Conservation (phyloP, 176 grass and related monocot genomes). For the Ensete glaucum region DNA sequence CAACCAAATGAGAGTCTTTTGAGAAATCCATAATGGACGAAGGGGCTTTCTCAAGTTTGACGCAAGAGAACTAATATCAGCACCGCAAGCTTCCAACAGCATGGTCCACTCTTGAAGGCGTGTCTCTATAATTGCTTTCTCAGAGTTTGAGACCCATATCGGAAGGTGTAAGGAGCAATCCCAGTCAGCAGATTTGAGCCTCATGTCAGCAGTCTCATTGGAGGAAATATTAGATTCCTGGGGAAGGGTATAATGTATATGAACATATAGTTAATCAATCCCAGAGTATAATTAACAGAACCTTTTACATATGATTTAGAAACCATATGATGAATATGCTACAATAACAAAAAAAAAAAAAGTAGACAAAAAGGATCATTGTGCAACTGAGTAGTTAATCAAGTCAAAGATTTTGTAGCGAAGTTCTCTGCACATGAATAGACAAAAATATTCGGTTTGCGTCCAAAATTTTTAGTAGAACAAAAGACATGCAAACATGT, state of each 20-base stretch:
- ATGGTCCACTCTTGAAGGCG: conserved; percentile 52
- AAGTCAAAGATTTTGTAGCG: neutral
- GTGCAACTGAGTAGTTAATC: neutral
- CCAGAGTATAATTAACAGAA: neutral
- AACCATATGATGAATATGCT: neutral
- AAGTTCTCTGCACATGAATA: too few relatives aligned
- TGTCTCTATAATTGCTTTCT: conserved; percentile 66
- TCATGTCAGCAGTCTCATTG: conserved; percentile 16
- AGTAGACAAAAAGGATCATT: too few relatives aligned
- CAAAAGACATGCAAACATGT: too few relatives aligned
- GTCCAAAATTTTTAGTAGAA: too few relatives aligned
- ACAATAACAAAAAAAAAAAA: conserved; percentile 1
- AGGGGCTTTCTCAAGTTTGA: conserved; percentile 52
- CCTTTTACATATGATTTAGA: neutral
- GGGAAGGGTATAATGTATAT: conserved; percentile 5
- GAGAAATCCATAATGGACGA: conserved; percentile 82
- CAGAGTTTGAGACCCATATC: conserved; percentile 58
- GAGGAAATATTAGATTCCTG: conserved; percentile 23
- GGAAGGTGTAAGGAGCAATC: conserved; percentile 79
- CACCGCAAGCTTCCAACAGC: conserved; percentile 67
- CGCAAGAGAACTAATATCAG: conserved; percentile 64
- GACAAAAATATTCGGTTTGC: too few relatives aligned
- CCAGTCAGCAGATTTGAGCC: conserved; percentile 30
- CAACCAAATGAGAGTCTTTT: conserved; percentile 84
- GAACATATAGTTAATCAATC: neutral